phyloP scores from a whole-genome alignment of 2,329 filamentous ascomycete species.

The Beauveria asiatica region DNA sequence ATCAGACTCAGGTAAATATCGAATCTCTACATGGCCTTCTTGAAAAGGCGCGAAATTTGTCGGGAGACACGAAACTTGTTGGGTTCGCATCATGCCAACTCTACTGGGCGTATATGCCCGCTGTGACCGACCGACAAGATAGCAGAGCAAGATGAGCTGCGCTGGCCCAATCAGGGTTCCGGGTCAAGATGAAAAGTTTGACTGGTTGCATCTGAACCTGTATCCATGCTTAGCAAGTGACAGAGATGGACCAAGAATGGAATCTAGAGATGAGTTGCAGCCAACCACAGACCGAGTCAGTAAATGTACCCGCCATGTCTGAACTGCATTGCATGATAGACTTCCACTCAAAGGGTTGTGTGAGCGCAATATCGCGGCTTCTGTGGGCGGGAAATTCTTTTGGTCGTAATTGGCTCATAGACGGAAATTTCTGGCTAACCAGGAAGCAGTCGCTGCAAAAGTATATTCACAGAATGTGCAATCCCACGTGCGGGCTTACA shows the following conservation, averaged over 20 bases:
- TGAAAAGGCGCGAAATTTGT: not conserved
- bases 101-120: not conserved
- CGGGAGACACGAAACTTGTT: too few species aligned
- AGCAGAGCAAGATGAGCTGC: not conserved
- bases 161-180: not conserved
- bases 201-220: not conserved
- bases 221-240: not conserved
- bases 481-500: not conserved
- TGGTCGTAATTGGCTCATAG: not conserved
- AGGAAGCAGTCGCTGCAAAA: not conserved
- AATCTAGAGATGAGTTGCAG: not conserved
- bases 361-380: not conserved
- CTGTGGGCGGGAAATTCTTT: not conserved
- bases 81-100: too few species aligned
- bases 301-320: not conserved
- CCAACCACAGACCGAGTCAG: not conserved
- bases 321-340: not conserved
- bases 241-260: not conserved
- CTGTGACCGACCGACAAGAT: not conserved
- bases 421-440: not conserved
- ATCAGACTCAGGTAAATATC: too few species aligned
- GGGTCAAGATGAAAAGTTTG: not conserved
- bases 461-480: not conserved
- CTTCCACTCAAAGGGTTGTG: not conserved
- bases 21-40: not conserved